Conservation (phyloP, 2,329 filamentous ascomycete species). For the Apiospora rasikravindrae region DNA sequence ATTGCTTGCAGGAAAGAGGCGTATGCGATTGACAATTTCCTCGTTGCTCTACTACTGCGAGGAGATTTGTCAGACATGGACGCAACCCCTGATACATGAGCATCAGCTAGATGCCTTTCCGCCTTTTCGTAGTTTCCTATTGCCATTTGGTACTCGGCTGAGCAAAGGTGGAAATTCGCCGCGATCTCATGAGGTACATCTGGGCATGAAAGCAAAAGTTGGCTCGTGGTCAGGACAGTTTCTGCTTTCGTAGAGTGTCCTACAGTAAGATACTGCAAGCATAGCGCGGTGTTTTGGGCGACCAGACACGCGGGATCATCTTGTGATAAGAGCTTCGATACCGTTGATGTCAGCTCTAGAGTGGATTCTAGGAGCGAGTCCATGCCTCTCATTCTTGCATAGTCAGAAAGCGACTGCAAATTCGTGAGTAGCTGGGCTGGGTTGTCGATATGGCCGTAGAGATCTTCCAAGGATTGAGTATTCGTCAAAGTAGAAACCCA, state of each 20-base stretch:
- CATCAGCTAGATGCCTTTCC: constrained; percentile 45
- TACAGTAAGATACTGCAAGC: constrained; percentile 58
- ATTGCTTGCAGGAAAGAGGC: constrained; percentile 69
- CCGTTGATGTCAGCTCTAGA: constrained; percentile 50
- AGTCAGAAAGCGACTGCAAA: constrained; percentile 56
- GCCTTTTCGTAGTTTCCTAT: constrained; percentile 70
- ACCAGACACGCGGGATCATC: constrained; percentile 46
- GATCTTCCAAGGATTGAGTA: constrained; percentile 45
- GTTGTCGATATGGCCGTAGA: constrained; percentile 55
- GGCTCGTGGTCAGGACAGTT: constrained; percentile 61
- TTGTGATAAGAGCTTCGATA: constrained; percentile 46
- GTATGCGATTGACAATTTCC: constrained; percentile 61
- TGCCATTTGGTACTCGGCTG: constrained; percentile 75
- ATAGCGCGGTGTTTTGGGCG: constrained; percentile 53
- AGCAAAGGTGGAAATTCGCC: constrained; percentile 68
- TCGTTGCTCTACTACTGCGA: constrained; percentile 45
- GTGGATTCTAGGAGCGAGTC: constrained; percentile 51
- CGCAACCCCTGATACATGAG: constrained; percentile 44
- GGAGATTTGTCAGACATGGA: constrained; percentile 29
- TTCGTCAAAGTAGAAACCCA: constrained; percentile 52
- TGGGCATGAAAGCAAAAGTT: constrained; percentile 51
- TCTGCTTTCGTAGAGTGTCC: constrained; percentile 58
- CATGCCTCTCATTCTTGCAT: constrained; percentile 57
- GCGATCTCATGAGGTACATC: constrained; percentile 47
- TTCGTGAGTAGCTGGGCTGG: constrained; percentile 54